A percentile compares a stretch with the other conserved stretches of the same genome.
Conservation (phyloP, 257 asterid genomes). For the Pogostemon cablin region DNA sequence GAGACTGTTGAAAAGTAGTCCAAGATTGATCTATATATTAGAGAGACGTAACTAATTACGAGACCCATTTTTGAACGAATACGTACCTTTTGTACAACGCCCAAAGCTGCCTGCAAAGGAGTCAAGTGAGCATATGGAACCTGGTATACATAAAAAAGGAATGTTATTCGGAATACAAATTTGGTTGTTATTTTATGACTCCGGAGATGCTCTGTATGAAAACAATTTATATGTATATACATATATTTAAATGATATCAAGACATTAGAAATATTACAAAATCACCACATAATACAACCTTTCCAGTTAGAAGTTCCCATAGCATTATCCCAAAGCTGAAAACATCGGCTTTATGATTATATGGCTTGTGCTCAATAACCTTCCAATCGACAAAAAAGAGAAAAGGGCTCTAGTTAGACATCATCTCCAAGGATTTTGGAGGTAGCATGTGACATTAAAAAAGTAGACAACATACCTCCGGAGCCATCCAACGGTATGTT, state of each 20-base stretch:
- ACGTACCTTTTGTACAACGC: slow-evolving; percentile 81
- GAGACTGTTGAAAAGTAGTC: background rate
- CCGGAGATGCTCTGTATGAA: background rate
- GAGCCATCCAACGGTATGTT: slow-evolving; percentile 99
- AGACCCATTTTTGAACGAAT: background rate
- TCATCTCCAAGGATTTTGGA: background rate
- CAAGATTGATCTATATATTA: background rate
- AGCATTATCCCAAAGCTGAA: slow-evolving; percentile 77
- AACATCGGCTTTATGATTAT: slow-evolving; percentile 81
- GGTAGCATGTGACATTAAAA: background rate
- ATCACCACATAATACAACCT: slow-evolving; percentile 46
- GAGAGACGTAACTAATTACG: background rate
- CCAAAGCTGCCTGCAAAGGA: slow-evolving; percentile 90
- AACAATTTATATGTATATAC: background rate
- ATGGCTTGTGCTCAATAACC: slow-evolving; percentile 86
- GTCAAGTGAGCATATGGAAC: slow-evolving; percentile 72
- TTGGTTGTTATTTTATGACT: background rate
- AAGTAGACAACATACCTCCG: slow-evolving; percentile 59
- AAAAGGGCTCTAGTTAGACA: slow-evolving; percentile 19
- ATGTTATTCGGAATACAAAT: slow-evolving; percentile 19
- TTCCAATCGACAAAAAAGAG: slow-evolving; percentile 35
- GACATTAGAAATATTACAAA: slow-evolving; percentile 9
- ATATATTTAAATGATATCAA: background rate
- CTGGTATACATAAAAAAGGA: slow-evolving; percentile 46
- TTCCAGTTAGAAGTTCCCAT: slow-evolving; percentile 86